Percentiles rank a stretch among this genome's conserved stretches.
Conservation (phyloP, 2,329 filamentous ascomycete species). For the Ascochyta pisi region DNA sequence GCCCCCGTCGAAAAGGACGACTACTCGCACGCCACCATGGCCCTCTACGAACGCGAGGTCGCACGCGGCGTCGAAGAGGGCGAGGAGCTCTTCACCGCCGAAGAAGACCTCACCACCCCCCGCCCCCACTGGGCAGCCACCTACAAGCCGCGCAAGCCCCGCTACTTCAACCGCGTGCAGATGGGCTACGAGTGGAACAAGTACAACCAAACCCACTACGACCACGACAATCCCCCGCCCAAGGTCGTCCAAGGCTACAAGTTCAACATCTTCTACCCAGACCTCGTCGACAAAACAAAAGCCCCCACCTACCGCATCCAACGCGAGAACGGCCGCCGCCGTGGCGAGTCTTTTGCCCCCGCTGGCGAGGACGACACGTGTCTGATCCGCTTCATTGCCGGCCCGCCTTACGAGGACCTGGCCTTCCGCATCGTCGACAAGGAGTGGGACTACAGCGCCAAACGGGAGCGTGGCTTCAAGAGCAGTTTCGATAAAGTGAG, state of each 20-base stretch:
- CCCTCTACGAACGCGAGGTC: slow-evolving; percentile 89
- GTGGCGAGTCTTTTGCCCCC: slow-evolving; percentile 89
- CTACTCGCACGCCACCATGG: slow-evolving; percentile 85
- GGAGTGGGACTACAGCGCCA: slow-evolving; percentile 98
- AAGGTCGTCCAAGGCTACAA: slow-evolving; percentile 99
- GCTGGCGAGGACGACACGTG: slow-evolving; percentile 98
- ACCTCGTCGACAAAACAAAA: slow-evolving; percentile 92
- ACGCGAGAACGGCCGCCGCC: slow-evolving; percentile 85
- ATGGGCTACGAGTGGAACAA: slow-evolving; percentile 99
- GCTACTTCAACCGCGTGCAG: slow-evolving; percentile 97
- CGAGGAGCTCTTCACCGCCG: slow-evolving; percentile 92
- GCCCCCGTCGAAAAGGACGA: slow-evolving; percentile 74
- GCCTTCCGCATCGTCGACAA: slow-evolving; percentile 97
- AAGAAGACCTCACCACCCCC: slow-evolving; percentile 75
- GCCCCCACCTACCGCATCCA: slow-evolving; percentile 97
- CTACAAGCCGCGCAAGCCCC: slow-evolving; percentile 87
- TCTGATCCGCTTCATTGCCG: slow-evolving; percentile 92
- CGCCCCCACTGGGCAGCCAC: slow-evolving; percentile 83
- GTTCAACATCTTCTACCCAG: slow-evolving; percentile 99
- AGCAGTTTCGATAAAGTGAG: slow-evolving; percentile 97
- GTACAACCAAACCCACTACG: slow-evolving; percentile 99
- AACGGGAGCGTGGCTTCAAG: slow-evolving; percentile 90
- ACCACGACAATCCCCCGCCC: slow-evolving; percentile 95
- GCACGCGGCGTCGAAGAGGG: slow-evolving; percentile 90
- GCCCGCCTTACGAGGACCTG: slow-evolving; percentile 94